Percentiles rank a stretch among this genome's conserved stretches.
Evolutionary conservation across 192 early-diverging fungal species (phyloP).

Genomic region (Mortierella alpina): DNA sequence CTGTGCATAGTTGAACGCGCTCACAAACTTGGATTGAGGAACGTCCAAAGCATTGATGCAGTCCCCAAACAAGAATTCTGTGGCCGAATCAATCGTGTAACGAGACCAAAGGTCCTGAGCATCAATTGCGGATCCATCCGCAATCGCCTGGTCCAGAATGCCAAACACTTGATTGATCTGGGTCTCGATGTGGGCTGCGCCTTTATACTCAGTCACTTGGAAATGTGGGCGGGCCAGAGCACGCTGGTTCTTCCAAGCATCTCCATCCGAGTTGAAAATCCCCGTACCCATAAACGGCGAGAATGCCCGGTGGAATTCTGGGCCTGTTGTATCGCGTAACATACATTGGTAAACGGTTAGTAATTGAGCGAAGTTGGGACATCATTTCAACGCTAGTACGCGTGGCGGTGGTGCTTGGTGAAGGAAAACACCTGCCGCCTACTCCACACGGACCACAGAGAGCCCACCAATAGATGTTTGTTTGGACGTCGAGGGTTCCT

Average conservation of each 20-base stretch:
- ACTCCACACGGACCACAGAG: too few relatives aligned
- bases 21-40: constrained; percentile 31
- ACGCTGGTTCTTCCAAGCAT: constrained; percentile 52
- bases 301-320: constrained; percentile 37
- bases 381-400: too few relatives aligned
- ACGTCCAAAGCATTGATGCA: constrained; percentile 42
- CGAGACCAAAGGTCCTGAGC: constrained; percentile 47
- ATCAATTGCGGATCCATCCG: constrained; percentile 4
- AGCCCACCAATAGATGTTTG: too few relatives aligned
- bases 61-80: constrained; percentile 42
- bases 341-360: neutral
- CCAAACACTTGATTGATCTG: constrained; percentile 48
- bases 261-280: constrained; percentile 46
- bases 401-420: too few relatives aligned
- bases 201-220: constrained; percentile 51
- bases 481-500: too few relatives aligned
- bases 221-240: constrained; percentile 48
- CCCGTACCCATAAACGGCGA: constrained; percentile 50
- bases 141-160: constrained; percentile 30
- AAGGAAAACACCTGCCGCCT: too few relatives aligned
- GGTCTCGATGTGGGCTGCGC: constrained; percentile 46
- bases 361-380: too few relatives aligned
- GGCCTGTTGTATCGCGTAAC: neutral
- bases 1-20: constrained; percentile 49
- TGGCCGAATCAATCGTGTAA: constrained; percentile 44